A percentile compares a stretch with the other conserved stretches of the same genome.
Evolutionary conservation across 345 rosid species (phyloP).

Genomic region (Aquilaria sinensis): DNA sequence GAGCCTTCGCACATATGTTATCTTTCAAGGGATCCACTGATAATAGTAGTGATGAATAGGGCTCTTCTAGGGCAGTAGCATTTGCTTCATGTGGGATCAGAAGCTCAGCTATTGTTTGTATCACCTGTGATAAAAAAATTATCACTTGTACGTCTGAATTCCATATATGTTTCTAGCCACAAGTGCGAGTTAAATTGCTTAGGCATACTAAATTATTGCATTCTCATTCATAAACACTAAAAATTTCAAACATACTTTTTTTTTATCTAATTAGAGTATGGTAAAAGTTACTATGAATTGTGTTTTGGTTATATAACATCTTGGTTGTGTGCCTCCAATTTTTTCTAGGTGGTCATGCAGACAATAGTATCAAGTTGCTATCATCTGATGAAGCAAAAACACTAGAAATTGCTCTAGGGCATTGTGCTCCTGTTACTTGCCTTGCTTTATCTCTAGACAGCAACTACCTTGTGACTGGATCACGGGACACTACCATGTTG

Average conservation of each 20-base stretch:
- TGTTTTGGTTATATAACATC: not conserved
- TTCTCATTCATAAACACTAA: too few relatives aligned
- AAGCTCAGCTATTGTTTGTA: conserved; percentile 71
- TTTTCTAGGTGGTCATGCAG: conserved; percentile 83
- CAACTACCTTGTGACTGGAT: conserved; percentile 85
- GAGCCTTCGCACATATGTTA: conserved; percentile 72
- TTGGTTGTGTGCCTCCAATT: conserved; percentile 5
- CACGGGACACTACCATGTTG: conserved; percentile 73
- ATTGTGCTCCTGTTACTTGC: conserved; percentile 97
- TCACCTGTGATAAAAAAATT: conserved; percentile 74
- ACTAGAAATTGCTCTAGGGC: conserved; percentile 83
- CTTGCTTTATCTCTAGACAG: conserved; percentile 85
- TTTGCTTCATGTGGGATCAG: conserved; percentile 81
- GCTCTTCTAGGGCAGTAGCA: conserved; percentile 84
- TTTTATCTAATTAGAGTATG: too few relatives aligned
- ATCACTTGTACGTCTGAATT: conserved; percentile 55
- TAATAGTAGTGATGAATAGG: conserved; percentile 61
- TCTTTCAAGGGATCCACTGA: conserved; percentile 64
- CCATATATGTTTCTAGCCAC: not conserved
- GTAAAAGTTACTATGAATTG: too few relatives aligned
- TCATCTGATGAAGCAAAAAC: conserved; percentile 92
- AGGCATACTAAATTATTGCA: too few relatives aligned
- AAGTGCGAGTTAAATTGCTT: not conserved
- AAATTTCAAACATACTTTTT: too few relatives aligned
- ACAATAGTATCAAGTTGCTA: conserved; percentile 80